phyloP scores from a whole-genome alignment of 345 rosid genomes.

The Citrus hindsii region DNA sequence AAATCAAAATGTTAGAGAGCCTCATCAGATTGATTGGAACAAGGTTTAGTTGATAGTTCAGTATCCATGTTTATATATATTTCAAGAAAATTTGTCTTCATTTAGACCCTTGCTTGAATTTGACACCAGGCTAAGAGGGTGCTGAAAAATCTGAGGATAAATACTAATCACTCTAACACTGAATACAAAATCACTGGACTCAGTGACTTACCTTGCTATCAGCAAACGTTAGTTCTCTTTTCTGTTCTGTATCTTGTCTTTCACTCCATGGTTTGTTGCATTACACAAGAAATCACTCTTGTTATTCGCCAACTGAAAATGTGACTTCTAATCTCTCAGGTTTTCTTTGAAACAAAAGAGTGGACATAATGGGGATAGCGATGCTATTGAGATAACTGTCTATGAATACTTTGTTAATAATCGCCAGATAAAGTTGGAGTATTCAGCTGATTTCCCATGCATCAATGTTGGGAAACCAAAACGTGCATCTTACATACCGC shows the following conservation, averaged over 20 bases:
- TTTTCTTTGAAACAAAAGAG: slow-evolving; percentile 10
- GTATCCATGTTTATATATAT: background rate
- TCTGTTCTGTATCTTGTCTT: background rate
- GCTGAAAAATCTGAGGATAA: slow-evolving; percentile 30
- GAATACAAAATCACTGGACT: slow-evolving; percentile 24
- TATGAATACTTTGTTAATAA: background rate
- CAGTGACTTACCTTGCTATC: slow-evolving; percentile 18
- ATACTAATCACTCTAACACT: slow-evolving; percentile 9
- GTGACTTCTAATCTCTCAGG: background rate
- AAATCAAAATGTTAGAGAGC: slow-evolving; percentile 24
- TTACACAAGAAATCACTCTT: background rate
- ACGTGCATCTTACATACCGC: slow-evolving; percentile 58
- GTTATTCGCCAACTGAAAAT: background rate
- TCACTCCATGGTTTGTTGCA: background rate
- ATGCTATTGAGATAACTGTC: slow-evolving; percentile 9
- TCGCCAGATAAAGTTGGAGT: background rate
- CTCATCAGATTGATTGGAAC: slow-evolving; percentile 13
- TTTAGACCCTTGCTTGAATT: background rate
- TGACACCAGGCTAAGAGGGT: slow-evolving; percentile 25
- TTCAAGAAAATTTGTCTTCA: background rate
- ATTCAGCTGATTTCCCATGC: slow-evolving; percentile 51
- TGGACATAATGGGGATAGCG: background rate
- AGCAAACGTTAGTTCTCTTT: slow-evolving; percentile 15
- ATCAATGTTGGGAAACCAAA: slow-evolving; percentile 82
- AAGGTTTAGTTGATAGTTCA: slow-evolving; percentile 10